Percentiles rank a stretch among this genome's conserved stretches.
Conservation (phyloP, 2,329 filamentous ascomycete species). For the Colletotrichum phormii region DNA sequence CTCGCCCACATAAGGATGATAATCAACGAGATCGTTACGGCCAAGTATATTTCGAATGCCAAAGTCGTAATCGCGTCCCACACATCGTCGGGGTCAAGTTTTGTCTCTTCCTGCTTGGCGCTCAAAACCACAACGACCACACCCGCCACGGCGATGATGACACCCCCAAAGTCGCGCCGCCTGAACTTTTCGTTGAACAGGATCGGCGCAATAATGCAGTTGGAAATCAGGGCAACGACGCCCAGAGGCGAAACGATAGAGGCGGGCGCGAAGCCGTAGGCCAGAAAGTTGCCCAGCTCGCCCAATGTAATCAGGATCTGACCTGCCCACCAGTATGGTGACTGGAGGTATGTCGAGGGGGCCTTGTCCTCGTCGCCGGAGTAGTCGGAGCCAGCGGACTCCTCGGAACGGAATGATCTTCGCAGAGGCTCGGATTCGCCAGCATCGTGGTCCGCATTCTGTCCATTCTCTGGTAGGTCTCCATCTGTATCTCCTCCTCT, state of each 20-base stretch:
- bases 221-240: conserved; percentile 96
- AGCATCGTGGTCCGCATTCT: conserved; percentile 45
- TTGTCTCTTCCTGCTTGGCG: conserved; percentile 88
- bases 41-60: conserved; percentile 93
- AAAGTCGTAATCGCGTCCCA: conserved; percentile 88
- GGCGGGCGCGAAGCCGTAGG: conserved; percentile 96
- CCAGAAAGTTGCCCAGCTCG: conserved; percentile 95
- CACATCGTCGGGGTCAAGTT: conserved; percentile 89
- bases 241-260: conserved; percentile 97
- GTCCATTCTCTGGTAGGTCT: conserved; percentile 37
- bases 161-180: conserved; percentile 85
- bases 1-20: conserved; percentile 83
- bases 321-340: conserved; percentile 96
- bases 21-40: conserved; percentile 80
- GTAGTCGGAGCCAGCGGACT: conserved; percentile 51
- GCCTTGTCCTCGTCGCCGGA: conserved; percentile 49
- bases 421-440: conserved; percentile 65
- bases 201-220: conserved; percentile 95
- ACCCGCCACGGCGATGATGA: conserved; percentile 86
- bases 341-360: conserved; percentile 82
- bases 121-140: conserved; percentile 94
- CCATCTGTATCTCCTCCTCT: conserved; percentile 15
- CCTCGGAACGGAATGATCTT: conserved; percentile 60
- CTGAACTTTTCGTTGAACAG: conserved; percentile 94
- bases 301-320: conserved; percentile 93